These are phyloP conservation scores for Hansenula lynferdii DNA, from an alignment of 1,139 yeast species.

Conservation along the genomic window DNA sequence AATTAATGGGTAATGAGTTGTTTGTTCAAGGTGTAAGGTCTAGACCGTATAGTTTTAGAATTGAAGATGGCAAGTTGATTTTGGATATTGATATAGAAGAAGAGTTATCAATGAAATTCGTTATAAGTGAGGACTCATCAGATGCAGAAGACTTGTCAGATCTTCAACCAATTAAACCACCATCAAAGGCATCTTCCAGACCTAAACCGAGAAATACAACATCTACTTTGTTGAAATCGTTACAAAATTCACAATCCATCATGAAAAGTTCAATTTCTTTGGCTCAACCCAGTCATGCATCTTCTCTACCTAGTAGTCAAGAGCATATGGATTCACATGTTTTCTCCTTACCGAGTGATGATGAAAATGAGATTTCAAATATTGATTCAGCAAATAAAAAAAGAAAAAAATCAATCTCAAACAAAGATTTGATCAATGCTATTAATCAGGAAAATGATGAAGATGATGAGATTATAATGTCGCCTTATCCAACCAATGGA, in stretches of 20 bases:
- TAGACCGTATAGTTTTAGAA: not conserved
- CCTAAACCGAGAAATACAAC: no score
- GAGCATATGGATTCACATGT: not conserved
- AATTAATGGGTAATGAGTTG: not conserved
- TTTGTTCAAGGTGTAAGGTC: not conserved
- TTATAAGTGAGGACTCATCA: not conserved
- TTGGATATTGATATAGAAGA: not conserved
- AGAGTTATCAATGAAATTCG: not conserved
- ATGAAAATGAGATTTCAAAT: no score
- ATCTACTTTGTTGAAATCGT: no score
- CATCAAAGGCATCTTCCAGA: no score
- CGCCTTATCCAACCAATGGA: not conserved
- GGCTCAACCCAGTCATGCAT: no score
- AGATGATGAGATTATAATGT: not conserved
- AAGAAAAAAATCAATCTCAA: not conserved
- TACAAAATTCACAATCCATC: no score
- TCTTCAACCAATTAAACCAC: no score
- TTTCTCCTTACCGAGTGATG: not conserved
- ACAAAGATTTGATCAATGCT: not conserved
- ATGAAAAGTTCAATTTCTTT: not conserved
- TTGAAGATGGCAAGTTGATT: not conserved
- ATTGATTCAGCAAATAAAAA: not conserved
- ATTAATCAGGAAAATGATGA: not conserved
- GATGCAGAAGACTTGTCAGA: not conserved
- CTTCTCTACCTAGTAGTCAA: not conserved